Percentiles rank a stretch among this genome's conserved stretches.
Conservation (phyloP, 2,329 filamentous ascomycete species). For the Dothistroma pini region DNA sequence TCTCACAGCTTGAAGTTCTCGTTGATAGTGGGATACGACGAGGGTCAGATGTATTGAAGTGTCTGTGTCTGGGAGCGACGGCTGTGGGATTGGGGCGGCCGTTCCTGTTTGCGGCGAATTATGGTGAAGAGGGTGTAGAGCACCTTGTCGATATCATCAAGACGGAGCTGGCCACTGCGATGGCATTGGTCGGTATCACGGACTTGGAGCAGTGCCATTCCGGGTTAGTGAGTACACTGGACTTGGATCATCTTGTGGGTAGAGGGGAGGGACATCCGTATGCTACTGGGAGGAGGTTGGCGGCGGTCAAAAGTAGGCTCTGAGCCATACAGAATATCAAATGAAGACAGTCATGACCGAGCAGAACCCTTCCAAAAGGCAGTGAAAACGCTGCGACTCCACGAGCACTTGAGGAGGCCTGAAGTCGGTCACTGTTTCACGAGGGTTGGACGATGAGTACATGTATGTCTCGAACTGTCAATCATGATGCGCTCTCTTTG, state of each 20-base stretch:
- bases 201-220: conserved; percentile 58
- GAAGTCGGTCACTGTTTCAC: no score
- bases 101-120: conserved; percentile 58
- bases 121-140: conserved; percentile 54
- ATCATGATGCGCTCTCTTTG: no score
- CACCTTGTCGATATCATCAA: conserved; percentile 45
- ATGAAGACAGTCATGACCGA: no score
- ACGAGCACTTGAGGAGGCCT: no score
- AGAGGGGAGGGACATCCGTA: conserved; percentile 26
- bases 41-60: conserved; percentile 66
- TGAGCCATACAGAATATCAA: neutral
- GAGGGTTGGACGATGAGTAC: no score
- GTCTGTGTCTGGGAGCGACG: conserved; percentile 60
- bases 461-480: no score
- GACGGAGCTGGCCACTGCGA: conserved; percentile 58
- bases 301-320: conserved; percentile 1
- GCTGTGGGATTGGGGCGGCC: conserved; percentile 61
- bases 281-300: conserved; percentile 22
- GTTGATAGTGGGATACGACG: conserved; percentile 63
- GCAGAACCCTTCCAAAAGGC: no score
- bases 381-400: no score
- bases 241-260: conserved; percentile 50
- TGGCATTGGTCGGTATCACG: conserved; percentile 62
- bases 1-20: conserved; percentile 58
- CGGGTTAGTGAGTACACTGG: conserved; percentile 53